Base-by-base conservation (phyloP, 2,329 filamentous ascomycete species). In the Colletotrichum falcatum region DNA sequence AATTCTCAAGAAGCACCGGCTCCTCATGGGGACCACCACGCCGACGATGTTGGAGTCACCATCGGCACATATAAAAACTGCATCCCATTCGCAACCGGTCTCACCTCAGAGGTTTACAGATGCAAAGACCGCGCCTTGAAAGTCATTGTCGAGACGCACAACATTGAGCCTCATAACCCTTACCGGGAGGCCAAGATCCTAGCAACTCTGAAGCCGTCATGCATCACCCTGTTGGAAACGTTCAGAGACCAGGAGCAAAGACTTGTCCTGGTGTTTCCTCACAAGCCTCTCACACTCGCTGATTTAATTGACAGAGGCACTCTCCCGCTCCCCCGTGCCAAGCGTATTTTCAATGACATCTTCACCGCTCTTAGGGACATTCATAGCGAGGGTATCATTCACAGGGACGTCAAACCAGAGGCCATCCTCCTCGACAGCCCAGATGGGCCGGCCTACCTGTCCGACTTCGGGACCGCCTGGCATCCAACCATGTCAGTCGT, bases 401-500 rank as follows among this genome's bases (percentile, higher is more conserved):
- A 99, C 79, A 91, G 96, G 66, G 96, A 99, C 77, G 84, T 99
- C 78, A 99, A 99, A 77, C 96, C 96, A 0, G 94, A 94, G 0
- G 97, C 97, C 63, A 87, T 99, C 44, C 84, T 98, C 11, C 86
- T 97, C 55, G 83, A 87, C 51, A 89, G 91, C 0, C 83, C 87
- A 0, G 83, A 87, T 7, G 93, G 92, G 0, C 92, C 94, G 5
- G 93, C 93, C 4, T 92, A 91, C 74, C 86, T 99, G 2, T 90
- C 94, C 44, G 96, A 99, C 79, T 98, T 99, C 82, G 95, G 96
- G 61, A 97, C 96, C 48, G 90, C 95, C 11, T 98, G 94, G 94
- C 90, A 91, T 74, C 88, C 91, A 3, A 79, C 85, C 14, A 76
- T 87, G 69, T 85, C 89, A 6, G 81, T 84, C 28, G 81, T 82